Conservation (phyloP, 768 basidiomycete species). For the Sporobolomyces roseus region DNA sequence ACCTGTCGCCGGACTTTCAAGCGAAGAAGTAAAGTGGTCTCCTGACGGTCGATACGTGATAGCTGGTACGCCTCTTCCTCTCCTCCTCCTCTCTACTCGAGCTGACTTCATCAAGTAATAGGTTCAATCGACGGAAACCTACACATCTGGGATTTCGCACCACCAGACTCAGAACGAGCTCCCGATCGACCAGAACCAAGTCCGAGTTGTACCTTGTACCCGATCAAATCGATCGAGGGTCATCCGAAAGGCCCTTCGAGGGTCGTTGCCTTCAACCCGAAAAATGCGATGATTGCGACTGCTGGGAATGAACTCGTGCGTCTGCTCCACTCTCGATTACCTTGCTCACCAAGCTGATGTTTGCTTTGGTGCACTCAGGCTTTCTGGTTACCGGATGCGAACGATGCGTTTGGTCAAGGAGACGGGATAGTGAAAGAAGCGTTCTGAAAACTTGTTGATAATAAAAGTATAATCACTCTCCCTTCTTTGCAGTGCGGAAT, state of each 20-base stretch:
- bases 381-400: conserved; percentile 64
- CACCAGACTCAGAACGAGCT: conserved; percentile 47
- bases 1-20: conserved; percentile 72
- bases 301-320: conserved; percentile 63
- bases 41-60: conserved; percentile 88
- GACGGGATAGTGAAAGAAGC: conserved; percentile 4
- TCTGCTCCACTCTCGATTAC: conserved; percentile 45
- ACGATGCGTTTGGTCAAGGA: conserved; percentile 6
- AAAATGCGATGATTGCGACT: conserved; percentile 75
- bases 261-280: conserved; percentile 85
- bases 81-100: neutral
- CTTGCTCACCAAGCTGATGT: neutral
- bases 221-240: conserved; percentile 62
- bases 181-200: conserved; percentile 48
- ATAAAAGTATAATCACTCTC: too few relatives aligned
- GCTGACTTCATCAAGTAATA: conserved; percentile 10
- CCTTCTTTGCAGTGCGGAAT: too few relatives aligned
- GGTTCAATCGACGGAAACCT: conserved; percentile 66
- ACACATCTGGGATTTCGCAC: conserved; percentile 76
- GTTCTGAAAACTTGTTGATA: neutral
- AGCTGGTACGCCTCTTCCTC: conserved; percentile 55
- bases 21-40: conserved; percentile 91
- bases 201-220: conserved; percentile 57
- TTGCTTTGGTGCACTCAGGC: conserved; percentile 50
- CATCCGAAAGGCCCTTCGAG: conserved; percentile 72